These are phyloP conservation scores for Leishmania tropica DNA, from an alignment of 208 protist species.

Conservation along the genomic window DNA sequence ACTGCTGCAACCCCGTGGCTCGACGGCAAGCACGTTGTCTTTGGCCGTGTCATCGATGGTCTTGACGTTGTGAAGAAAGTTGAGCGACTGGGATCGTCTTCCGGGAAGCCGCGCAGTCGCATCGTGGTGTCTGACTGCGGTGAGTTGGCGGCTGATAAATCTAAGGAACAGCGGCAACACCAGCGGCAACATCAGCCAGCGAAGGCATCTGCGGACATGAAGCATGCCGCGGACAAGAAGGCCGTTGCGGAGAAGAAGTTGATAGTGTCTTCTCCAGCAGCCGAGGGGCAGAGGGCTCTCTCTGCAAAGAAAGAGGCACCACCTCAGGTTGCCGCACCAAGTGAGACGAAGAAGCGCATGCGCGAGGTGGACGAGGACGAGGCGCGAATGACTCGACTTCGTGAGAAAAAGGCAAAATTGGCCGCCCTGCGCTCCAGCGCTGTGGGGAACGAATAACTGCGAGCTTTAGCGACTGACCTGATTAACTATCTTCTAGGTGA, in stretches of 20 bases:
- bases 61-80: constrained; percentile 84
- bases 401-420: constrained; percentile 68
- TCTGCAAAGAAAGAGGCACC: constrained; percentile 5
- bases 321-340: neutral
- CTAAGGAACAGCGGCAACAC: constrained; percentile 12
- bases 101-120: constrained; percentile 69
- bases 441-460: constrained; percentile 21
- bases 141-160: constrained; percentile 43
- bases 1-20: constrained; percentile 87
- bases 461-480: constrained; percentile 13
- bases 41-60: constrained; percentile 92
- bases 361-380: constrained; percentile 40
- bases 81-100: constrained; percentile 71
- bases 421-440: constrained; percentile 49
- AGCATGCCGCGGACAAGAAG: constrained; percentile 2
- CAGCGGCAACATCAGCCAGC: neutral
- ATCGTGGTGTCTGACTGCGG: constrained; percentile 82
- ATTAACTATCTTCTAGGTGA: neutral
- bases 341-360: constrained; percentile 29
- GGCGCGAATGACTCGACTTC: constrained; percentile 55
- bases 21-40: constrained; percentile 97
- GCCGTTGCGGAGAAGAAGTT: constrained; percentile 5
- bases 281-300: constrained; percentile 3
- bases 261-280: neutral
- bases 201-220: constrained; percentile 8